These are phyloP conservation scores for Chlorella sp. DNA, from an alignment of 139 green algal species.

Conservation along the genomic window DNA sequence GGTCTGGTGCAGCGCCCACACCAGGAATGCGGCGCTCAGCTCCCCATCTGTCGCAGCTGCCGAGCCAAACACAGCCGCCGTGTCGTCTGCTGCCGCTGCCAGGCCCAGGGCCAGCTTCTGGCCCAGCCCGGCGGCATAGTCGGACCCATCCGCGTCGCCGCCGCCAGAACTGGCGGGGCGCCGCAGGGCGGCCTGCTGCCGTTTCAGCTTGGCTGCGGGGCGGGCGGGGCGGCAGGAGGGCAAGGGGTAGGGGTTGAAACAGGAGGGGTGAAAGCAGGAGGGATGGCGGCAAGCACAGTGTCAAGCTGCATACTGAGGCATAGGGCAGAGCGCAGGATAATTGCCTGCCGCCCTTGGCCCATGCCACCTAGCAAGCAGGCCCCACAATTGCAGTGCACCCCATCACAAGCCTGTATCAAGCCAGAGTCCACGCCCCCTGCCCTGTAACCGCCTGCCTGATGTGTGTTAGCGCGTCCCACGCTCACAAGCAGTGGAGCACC, in stretches of 20 bases:
- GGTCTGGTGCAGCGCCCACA: conserved; percentile 51
- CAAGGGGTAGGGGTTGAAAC: background rate
- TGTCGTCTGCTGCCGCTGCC: conserved; percentile 45
- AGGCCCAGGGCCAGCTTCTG: conserved; percentile 46
- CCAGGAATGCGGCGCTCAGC: conserved; percentile 45
- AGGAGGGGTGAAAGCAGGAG: too few relatives aligned
- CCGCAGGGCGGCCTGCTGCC: conserved; percentile 15
- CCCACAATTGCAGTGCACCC: too few relatives aligned
- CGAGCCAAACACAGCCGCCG: conserved; percentile 36
- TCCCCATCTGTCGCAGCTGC: background rate
- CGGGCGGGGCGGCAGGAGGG: background rate
- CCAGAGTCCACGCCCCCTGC: too few relatives aligned
- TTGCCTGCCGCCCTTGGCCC: too few relatives aligned
- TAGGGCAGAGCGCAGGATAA: too few relatives aligned
- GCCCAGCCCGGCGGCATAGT: conserved; percentile 46
- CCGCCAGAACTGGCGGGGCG: conserved; percentile 35
- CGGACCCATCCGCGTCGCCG: conserved; percentile 47
- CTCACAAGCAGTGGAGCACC: too few relatives aligned
- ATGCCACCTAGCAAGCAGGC: too few relatives aligned
- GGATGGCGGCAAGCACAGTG: too few relatives aligned
- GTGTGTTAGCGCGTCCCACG: too few relatives aligned
- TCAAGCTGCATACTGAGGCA: too few relatives aligned
- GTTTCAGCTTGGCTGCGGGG: conserved; percentile 29
- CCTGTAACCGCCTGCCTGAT: too few relatives aligned
- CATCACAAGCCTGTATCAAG: too few relatives aligned